Conservation (phyloP, 2,329 filamentous ascomycete species). For the Madurella mycetomatis region DNA sequence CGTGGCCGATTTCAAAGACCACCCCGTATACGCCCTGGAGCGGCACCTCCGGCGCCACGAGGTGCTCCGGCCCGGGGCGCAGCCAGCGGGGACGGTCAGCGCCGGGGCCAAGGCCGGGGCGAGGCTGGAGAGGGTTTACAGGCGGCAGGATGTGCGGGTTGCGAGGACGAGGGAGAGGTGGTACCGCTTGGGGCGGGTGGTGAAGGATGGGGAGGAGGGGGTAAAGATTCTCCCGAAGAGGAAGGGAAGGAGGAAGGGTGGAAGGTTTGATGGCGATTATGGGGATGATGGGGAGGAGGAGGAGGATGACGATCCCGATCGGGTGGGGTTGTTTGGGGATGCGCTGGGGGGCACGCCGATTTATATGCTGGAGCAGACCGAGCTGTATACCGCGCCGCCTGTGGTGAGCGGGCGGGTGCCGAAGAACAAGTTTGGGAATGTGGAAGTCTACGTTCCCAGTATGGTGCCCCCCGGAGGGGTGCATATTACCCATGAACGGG, state of each 20-base stretch:
- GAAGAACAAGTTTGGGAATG: constrained; percentile 89
- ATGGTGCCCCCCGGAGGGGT: constrained; percentile 84
- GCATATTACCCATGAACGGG: constrained; percentile 60
- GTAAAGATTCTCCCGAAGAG: constrained; percentile 65
- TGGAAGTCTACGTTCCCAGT: constrained; percentile 85
- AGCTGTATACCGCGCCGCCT: constrained; percentile 69
- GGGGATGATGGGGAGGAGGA: constrained; percentile 43
- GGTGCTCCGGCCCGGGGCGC: constrained; percentile 66
- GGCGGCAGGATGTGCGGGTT: constrained; percentile 72
- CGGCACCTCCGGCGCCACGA: constrained; percentile 80
- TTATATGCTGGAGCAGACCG: constrained; percentile 62
- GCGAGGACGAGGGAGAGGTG: constrained; percentile 81
- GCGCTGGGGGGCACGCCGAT: constrained; percentile 47
- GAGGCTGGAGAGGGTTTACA: constrained; percentile 71
- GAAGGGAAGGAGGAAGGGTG: constrained; percentile 30
- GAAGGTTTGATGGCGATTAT: constrained; percentile 38
- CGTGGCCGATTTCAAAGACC: constrained; percentile 80
- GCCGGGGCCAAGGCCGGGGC: constrained; percentile 52
- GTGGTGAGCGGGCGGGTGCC: constrained; percentile 73
- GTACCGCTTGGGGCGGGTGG: constrained; percentile 80
- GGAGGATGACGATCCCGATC: constrained; percentile 36
- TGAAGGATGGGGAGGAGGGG: constrained; percentile 74
- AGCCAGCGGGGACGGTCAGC: constrained; percentile 71
- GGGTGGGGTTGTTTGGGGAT: constrained; percentile 29
- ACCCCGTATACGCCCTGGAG: constrained; percentile 79